Evolutionary conservation across 306 rosid species (phyloP).

Genomic region (Albizia julibrissin): DNA sequence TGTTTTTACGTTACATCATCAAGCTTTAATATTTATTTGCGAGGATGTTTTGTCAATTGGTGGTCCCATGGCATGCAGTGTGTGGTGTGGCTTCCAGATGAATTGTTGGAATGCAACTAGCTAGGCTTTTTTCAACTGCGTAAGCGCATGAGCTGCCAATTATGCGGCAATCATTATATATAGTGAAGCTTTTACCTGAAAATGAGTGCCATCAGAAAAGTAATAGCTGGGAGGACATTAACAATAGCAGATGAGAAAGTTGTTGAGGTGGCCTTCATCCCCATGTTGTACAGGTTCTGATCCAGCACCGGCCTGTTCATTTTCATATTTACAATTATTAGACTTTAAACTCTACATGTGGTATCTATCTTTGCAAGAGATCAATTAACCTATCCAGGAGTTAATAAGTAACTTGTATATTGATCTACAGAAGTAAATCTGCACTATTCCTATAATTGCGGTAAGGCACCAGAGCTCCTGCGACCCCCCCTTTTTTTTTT

Average conservation of each 20-base stretch:
- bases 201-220: conserved; percentile 82
- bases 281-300: conserved; percentile 86
- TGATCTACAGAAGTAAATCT: conserved; percentile 27
- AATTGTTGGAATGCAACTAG: conserved; percentile 13
- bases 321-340: conserved; percentile 15
- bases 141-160: background rate
- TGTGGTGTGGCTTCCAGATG: background rate
- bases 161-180: conserved; percentile 1
- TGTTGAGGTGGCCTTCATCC: conserved; percentile 89
- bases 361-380: background rate
- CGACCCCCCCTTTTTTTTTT: too few relatives aligned
- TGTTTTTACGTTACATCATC: background rate
- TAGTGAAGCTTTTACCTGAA: conserved; percentile 64
- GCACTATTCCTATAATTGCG: background rate
- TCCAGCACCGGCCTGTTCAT: conserved; percentile 91
- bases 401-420: background rate
- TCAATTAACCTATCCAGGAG: background rate
- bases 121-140: conserved; percentile 18
- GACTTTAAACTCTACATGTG: background rate
- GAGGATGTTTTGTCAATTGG: background rate
- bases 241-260: conserved; percentile 79
- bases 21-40: background rate
- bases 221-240: conserved; percentile 89
- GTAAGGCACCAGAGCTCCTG: too few relatives aligned
- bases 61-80: conserved; percentile 19